Evolutionary conservation across 345 rosid species (phyloP), one percentile per base, ranked within the genome.

Genomic region (Murraya paniculata): DNA sequence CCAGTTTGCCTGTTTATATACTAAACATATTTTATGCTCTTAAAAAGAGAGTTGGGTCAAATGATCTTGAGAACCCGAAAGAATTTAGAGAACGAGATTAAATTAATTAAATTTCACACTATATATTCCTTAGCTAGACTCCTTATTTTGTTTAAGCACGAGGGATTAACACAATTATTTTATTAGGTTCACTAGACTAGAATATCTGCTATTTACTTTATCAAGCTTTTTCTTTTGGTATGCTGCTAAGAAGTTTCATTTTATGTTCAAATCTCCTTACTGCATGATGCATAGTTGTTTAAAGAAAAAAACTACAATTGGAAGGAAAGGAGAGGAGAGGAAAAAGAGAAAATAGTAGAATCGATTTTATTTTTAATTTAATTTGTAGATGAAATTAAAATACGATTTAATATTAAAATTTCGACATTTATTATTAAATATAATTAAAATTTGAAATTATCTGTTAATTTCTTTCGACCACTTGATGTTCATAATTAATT

Each of bases 241-340:
- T 45, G 31, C 68, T 60, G 48, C 84, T 33, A 9, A 2, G 60
- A 75, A 78, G 77, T 73, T 79, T 69, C 79, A 9, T 74, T 1
- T 21, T 18, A 22, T 56, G 59, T 41, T 41, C 48, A 41, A 41
- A 41, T 10, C 13, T 41, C 48, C 48, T 41, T 41, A 2, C 45
- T 10, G 16, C 48, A 39, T 39, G 45, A 39, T 39, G 45, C 2
- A 39, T 9, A 39, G 13, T 39, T 39, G 45, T 9, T 39, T 10
- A 41, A 41, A 10, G 16, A 41, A 3, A 11, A 11, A 1, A 41
- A 41, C 2, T 41, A 10, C 0, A 10, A 41, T 41, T 10, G 48
- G 48, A 41, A 8, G 14, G 48, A 41, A 10, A 41, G 11, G 4
- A 41, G 13, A 41, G 48, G 48, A 41, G 14, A 41, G 14, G 14